Evolutionary conservation across 768 basidiomycete species (phyloP).

Genomic region (Austroboletus eburneus): DNA sequence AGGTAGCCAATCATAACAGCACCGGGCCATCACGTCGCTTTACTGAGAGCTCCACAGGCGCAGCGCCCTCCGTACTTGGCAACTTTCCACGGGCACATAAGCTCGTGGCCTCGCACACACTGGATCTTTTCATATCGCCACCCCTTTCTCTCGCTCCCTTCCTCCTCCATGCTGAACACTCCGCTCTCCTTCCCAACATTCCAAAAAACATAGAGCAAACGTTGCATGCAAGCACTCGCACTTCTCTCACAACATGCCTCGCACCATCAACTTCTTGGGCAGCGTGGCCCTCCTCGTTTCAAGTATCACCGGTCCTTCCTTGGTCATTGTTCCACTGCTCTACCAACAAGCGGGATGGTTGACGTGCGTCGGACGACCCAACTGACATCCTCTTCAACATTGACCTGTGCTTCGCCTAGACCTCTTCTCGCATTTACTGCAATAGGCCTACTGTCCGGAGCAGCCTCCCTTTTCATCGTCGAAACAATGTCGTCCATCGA

Average conservation of each 20-base stretch:
- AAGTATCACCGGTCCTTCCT: slow-evolving; percentile 20
- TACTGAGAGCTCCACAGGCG: too few species aligned
- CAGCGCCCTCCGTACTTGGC: too few species aligned
- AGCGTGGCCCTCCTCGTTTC: slow-evolving; percentile 26
- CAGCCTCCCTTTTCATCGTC: slow-evolving; percentile 17
- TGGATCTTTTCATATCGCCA: not conserved
- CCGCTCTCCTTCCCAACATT: not conserved
- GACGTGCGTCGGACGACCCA: slow-evolving; percentile 14
- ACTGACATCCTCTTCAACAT: not conserved
- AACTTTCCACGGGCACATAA: not conserved
- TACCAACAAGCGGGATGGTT: slow-evolving; percentile 27
- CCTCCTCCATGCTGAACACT: not conserved
- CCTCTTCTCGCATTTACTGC: slow-evolving; percentile 14
- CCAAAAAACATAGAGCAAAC: not conserved
- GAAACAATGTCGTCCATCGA: slow-evolving; percentile 26
- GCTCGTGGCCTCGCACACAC: not conserved
- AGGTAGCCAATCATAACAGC: too few species aligned
- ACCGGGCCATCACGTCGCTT: too few species aligned
- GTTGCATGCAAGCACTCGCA: not conserved
- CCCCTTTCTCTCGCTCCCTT: not conserved
- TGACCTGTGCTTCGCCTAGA: slow-evolving; percentile 1
- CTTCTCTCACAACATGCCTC: slow-evolving; percentile 9
- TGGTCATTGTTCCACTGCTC: slow-evolving; percentile 19
- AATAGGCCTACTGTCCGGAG: slow-evolving; percentile 19
- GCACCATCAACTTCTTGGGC: slow-evolving; percentile 19